Evolutionary conservation across 2,329 filamentous ascomycete species (phyloP).

Genomic region (Claviceps sp.): DNA sequence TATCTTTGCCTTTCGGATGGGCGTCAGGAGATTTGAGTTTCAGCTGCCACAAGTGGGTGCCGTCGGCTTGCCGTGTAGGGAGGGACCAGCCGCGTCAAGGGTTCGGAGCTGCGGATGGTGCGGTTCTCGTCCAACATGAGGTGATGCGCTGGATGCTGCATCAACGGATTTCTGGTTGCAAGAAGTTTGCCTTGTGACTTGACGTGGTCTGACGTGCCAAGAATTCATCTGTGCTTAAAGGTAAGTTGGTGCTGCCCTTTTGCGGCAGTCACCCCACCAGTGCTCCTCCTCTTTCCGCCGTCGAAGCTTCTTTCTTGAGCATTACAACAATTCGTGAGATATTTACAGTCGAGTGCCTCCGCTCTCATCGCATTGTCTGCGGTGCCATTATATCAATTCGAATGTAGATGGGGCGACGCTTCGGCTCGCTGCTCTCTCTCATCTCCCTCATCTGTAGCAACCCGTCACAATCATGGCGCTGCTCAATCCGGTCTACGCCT

Average conservation of each 20-base stretch:
- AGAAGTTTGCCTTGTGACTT: no score
- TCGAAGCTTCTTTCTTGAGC: no score
- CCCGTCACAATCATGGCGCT: constrained; percentile 30
- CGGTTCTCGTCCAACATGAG: neutral
- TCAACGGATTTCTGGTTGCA: neutral
- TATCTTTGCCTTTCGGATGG: neutral
- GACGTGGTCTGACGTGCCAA: no score
- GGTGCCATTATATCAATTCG: no score
- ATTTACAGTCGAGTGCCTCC: no score
- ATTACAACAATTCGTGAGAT: no score
- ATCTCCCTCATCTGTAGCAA: neutral
- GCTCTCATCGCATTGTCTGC: no score
- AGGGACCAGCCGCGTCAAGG: neutral
- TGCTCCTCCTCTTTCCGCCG: no score
- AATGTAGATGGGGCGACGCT: neutral
- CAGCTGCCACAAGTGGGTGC: neutral
- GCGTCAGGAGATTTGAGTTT: neutral
- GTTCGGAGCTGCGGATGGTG: neutral
- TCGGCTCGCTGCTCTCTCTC: neutral
- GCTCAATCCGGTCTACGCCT: constrained; percentile 39
- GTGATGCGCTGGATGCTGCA: neutral
- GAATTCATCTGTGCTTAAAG: no score
- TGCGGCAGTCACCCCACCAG: no score
- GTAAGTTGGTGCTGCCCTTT: no score
- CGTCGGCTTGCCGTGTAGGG: neutral